Evolutionary conservation across 2,329 filamentous ascomycete genomes (phyloP), one percentile per base, ranked within the genome.

Genomic region (Phaeosphaeriaceae sp.): DNA sequence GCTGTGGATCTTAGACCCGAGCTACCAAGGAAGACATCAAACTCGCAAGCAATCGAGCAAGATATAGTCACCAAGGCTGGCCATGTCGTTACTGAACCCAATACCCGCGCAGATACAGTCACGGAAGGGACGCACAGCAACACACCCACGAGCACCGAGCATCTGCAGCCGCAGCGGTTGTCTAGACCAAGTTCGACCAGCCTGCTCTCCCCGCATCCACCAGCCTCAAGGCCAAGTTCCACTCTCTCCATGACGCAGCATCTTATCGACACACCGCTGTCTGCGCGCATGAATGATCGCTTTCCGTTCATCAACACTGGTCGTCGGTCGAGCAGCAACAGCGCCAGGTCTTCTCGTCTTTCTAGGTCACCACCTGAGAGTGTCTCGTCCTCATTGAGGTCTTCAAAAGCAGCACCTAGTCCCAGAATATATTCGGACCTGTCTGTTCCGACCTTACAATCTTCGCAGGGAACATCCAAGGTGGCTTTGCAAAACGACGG

Each of bases 201-300:
- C 11, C 22, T 46, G 26, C 23, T 55, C 13, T 32, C 21, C 11
- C 54, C 6, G 10, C 10, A 55, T 3, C 30, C n/a, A n/a, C 44
- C 46, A 7, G 40, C 49, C 17, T 61, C 65, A 15, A 57, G 50
- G 4, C 43, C 49, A 0, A 61, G 53, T 55, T 28, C 59, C 22
- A 26, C 43, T 26, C 57, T 65, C 19, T 59, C 65, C 49, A 23
- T 48, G 10, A 53, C 68, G 19, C 58, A 56, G 11, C 52, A 55
- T 3, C 6, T 50, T 2, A 24, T 55, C 24, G 67, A 68, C 10
- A 72, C 60, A 4, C 69, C 66, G 1, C 62, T 58, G 15, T 76
- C 75, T 1, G 73, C 75, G 48, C 71, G 72, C 32, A 82, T 82
- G 80, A 82, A 82, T 40, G 80, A 81, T 17, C 76, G 79, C 0